Evolutionary conservation across 352 stramenopile genomes (phyloP), one percentile per base, ranked within the genome.

Genomic region (Pythium aphanidermatum): DNA sequence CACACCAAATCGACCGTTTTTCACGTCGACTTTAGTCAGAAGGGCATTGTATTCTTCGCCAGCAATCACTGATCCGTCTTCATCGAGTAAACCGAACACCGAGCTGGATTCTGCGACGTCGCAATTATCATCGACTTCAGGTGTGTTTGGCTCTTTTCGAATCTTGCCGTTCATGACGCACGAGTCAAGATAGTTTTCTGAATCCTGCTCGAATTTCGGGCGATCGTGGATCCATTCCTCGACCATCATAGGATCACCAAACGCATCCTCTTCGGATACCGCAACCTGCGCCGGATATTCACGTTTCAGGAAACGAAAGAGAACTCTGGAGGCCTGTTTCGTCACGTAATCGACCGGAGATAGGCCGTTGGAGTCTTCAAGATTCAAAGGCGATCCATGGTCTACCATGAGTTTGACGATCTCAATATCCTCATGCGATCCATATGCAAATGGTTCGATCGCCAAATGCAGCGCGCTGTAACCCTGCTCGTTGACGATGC

Each of bases 1-100:
- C 13, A 86, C 44, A 4, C 78, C 78, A 32, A 83, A 82, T 11
- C 68, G 69, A 0, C 75, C 75, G 13, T 85, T 81, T 46, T 74
- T 75, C 10, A 88, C 71, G 34, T 91, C 75, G 10, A 88, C 76
- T 47, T 91, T 91, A 10, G 74, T 88, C 6, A 91, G 44, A 11
- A 86, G 36, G 1, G 68, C 72, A 19, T 78, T 54, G 41, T 74
- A 71, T 21, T 80, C 73, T 29, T 78, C 64, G 2, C 61, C 65
- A 17, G 41, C 46, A 20, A 70, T 28, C 0, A 55, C 41, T 4
- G 58, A 50, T 13, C 51, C 52, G 2, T 61, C 34, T 1, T 35
- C 62, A 19, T 74, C 63, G 4, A 80, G 29, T 27, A 45, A 19
- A 13, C 53, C 51, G 29, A 53, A 65, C 8, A 90, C 67, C n/a